Evolutionary conservation across 306 rosid species (phyloP).

Genomic region (Cucumis sativus): DNA sequence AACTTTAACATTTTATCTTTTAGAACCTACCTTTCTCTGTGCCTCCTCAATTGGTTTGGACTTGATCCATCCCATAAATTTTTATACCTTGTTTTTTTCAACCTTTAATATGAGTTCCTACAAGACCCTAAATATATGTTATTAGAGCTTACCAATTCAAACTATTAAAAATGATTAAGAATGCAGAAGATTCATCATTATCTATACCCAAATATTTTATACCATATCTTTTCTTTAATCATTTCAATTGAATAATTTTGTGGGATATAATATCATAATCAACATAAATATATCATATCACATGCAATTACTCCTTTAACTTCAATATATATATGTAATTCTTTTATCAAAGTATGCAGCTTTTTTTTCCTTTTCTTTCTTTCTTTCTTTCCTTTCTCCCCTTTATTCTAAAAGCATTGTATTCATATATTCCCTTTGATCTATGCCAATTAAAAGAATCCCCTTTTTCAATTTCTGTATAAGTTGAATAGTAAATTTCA

Average conservation of each 20-base stretch:
- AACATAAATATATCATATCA: neutral
- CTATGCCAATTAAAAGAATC: slow-evolving; percentile 23
- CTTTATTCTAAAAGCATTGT: slow-evolving; percentile 10
- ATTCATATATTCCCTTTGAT: slow-evolving; percentile 24
- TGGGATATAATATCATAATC: neutral
- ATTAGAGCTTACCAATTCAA: no score
- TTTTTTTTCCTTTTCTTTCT: neutral
- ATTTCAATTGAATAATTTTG: neutral
- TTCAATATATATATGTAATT: neutral
- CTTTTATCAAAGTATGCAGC: slow-evolving; percentile 1
- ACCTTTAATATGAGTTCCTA: no score
- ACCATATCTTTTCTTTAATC: neutral
- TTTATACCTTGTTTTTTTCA: no score
- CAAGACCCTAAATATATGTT: no score
- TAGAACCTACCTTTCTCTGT: no score
- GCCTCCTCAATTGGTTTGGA: no score
- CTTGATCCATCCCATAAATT: no score
- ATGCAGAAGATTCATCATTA: neutral
- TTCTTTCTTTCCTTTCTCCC: neutral
- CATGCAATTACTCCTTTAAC: neutral
- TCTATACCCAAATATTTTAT: neutral
- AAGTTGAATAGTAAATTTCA: no score
- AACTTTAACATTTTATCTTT: no score
- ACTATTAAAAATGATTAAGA: neutral
- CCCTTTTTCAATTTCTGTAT: neutral